These are phyloP conservation scores for Pascua guehoae DNA, from an alignment of 1,284 basidiomycete genomes.

Conservation along the genomic window DNA sequence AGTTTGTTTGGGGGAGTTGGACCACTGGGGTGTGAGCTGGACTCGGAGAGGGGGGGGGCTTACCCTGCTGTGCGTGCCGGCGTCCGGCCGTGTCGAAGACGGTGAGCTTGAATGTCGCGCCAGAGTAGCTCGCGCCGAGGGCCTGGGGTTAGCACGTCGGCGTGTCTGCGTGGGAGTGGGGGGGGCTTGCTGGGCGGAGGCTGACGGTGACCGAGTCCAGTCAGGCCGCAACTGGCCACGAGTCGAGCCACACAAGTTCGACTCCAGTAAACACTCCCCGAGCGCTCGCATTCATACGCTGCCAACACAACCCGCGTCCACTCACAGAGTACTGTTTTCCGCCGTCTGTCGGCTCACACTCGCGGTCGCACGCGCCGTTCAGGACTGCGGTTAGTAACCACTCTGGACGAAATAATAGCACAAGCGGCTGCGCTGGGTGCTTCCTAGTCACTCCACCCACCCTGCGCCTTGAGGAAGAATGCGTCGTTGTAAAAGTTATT, in stretches of 20 bases:
- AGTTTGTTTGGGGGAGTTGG: constrained; percentile 87
- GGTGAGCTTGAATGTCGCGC: constrained; percentile 96
- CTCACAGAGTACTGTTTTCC: constrained; percentile 68
- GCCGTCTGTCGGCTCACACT: constrained; percentile 63
- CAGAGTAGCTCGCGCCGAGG: constrained; percentile 88
- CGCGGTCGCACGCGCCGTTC: constrained; percentile 85
- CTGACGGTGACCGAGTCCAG: too few species aligned
- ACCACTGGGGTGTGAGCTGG: constrained; percentile 57
- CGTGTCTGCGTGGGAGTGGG: too few species aligned
- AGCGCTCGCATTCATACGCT: too few species aligned
- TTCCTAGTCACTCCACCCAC: constrained; percentile 51
- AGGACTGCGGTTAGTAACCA: constrained; percentile 57
- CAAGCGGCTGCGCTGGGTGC: too few species aligned
- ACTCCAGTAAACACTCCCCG: too few species aligned
- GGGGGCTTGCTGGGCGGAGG: neutral
- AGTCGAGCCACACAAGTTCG: too few species aligned
- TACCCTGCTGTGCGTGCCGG: constrained; percentile 84
- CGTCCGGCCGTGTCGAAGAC: constrained; percentile 88
- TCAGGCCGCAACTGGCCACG: too few species aligned
- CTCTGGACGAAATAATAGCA: neutral
- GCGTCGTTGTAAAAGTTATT: constrained; percentile 99
- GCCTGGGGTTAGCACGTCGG: constrained; percentile 56
- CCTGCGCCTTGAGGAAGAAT: constrained; percentile 95
- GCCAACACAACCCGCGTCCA: constrained; percentile 3
- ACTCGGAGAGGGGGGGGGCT: constrained; percentile 7